Conservation (phyloP, 495 filamentous ascomycete genomes). For the Penicillium roqueforti region DNA sequence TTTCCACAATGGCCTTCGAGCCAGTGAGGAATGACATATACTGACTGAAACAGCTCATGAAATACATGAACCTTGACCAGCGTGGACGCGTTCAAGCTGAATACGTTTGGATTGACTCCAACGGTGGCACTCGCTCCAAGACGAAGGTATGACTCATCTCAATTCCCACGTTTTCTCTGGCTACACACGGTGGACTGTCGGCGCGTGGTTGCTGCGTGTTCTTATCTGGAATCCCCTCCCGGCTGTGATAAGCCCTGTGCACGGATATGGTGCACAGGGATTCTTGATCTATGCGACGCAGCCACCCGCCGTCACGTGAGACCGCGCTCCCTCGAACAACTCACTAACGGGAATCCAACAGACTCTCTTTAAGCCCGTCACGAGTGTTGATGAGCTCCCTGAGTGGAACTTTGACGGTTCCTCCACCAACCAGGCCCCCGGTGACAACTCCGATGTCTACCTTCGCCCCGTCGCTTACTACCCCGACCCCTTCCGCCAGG, state of each 20-base stretch:
- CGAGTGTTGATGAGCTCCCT: conserved; percentile 73
- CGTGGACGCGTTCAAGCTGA: conserved; percentile 81
- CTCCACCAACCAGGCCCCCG: conserved; percentile 88
- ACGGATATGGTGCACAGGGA: conserved; percentile 30
- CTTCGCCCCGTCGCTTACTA: conserved; percentile 85
- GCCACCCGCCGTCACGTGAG: conserved; percentile 36
- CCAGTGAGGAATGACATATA: conserved; percentile 36
- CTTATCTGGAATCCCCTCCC: conserved; percentile 10
- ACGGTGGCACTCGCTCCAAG: conserved; percentile 77
- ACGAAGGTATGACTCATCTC: conserved; percentile 67
- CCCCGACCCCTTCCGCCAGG: conserved; percentile 87
- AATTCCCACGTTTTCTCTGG: background rate
- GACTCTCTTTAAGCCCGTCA: conserved; percentile 70
- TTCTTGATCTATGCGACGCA: conserved; percentile 21
- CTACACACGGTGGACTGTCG: background rate
- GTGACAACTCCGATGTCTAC: conserved; percentile 98
- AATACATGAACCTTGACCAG: conserved; percentile 89
- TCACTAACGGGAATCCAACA: conserved; percentile 33
- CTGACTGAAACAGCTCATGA: conserved; percentile 67
- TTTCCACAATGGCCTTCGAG: conserved; percentile 35
- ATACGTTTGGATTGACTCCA: conserved; percentile 95
- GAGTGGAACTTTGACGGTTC: conserved; percentile 99
- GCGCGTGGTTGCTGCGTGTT: conserved; percentile 10
- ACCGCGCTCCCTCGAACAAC: conserved; percentile 1
- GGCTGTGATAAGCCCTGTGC: conserved; percentile 31